Conservation (phyloP, 169 alveolate species). For the Eimeria acervulina region DNA sequence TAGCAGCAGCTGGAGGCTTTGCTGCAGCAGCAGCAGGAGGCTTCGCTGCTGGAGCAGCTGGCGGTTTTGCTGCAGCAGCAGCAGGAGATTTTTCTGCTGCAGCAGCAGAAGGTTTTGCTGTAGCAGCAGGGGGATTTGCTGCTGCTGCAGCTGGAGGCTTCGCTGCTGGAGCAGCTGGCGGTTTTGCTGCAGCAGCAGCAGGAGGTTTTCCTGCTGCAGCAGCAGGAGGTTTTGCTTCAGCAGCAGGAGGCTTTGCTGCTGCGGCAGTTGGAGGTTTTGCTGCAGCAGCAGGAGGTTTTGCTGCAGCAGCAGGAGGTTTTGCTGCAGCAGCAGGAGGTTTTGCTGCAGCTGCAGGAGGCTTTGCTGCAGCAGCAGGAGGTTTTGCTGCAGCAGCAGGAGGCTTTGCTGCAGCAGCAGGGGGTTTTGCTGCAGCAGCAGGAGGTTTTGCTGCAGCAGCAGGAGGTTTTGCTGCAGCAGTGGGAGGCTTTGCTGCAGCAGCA, state of each 20-base stretch:
- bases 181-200: neutral
- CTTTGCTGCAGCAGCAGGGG: conserved; percentile 18
- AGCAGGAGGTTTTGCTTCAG: conserved; percentile 4
- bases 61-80: neutral
- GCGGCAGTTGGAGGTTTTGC: neutral
- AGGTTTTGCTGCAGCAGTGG: conserved; percentile 29
- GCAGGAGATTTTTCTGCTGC: conserved; percentile 11
- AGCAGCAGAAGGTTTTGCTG: neutral
- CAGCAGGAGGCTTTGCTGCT: conserved; percentile 24
- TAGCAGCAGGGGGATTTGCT: neutral
- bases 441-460: conserved; percentile 27
- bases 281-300: conserved; percentile 12
- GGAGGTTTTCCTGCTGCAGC: neutral
- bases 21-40: neutral
- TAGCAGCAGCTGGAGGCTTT: neutral
- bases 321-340: neutral
- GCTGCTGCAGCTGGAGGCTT: neutral
- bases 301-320: neutral
- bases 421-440: conserved; percentile 1
- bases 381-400: conserved; percentile 25
- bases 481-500: conserved; percentile 42
- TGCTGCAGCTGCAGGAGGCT: neutral
- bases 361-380: neutral
- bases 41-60: neutral
- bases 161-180: neutral